Evolutionary conservation across 768 basidiomycete species (phyloP).

Genomic region (Candolleomyces aberdarensis): DNA sequence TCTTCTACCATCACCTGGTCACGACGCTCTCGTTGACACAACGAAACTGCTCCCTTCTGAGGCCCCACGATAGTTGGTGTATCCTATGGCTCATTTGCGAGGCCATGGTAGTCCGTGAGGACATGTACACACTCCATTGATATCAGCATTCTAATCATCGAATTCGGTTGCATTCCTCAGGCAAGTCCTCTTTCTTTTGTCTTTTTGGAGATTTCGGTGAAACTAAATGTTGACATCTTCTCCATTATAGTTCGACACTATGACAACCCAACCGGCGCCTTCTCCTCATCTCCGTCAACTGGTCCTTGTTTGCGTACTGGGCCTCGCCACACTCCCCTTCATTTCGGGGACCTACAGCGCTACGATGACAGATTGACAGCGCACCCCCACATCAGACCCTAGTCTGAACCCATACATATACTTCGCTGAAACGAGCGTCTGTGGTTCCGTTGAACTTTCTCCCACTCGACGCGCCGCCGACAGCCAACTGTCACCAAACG

Average conservation of each 20-base stretch:
- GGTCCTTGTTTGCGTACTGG: background rate
- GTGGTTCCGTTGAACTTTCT: background rate
- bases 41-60: background rate
- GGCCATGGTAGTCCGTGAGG: background rate
- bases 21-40: background rate
- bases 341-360: background rate
- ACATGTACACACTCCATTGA: background rate
- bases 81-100: background rate
- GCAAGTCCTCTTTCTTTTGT: constrained; percentile 1
- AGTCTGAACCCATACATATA: background rate
- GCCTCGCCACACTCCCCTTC: background rate
- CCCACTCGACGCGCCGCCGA: background rate
- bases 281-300: background rate
- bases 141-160: constrained; percentile 5
- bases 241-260: background rate
- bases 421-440: background rate
- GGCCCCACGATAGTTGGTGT: background rate
- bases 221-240: background rate
- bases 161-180: constrained; percentile 1
- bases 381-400: background rate
- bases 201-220: constrained; percentile 4
- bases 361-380: background rate
- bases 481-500: background rate
- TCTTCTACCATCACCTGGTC: background rate
- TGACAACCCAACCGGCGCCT: background rate